Base-by-base conservation (phyloP, 225 moss, liverwort and hornwort species). In the Rhytidiadelphus loreus region DNA sequence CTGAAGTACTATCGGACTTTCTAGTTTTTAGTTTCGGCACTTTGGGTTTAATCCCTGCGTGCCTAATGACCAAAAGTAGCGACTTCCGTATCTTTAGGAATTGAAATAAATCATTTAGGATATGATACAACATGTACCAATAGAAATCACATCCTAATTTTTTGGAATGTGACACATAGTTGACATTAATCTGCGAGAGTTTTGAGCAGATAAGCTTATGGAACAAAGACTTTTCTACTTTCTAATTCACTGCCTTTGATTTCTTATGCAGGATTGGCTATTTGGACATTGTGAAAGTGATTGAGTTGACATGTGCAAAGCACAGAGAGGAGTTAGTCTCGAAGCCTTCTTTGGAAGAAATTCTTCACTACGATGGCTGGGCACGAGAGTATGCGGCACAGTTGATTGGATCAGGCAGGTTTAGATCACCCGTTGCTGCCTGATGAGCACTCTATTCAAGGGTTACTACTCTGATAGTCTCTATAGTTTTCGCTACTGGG, bases 261-360 rank as follows among this genome's bases (percentile, higher is more conserved):
- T 72, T 61, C 23, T 41, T 53, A 71, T 86, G 92, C 95, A 98
- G 98, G 91, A 96, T 98, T 92, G 94, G 95, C 46, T 98, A 97
- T 87, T 88, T 98, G 90, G 98, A 98, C 86, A 96, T 98, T 26
- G 94, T 96, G 68, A 97, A 94, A 85, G 95, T 98, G 33, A 96
- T 97, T 30, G 98, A 98, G 73, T 87, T 92, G 89, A 96, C 98
- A 2, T 98, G 98, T 79, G 96, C 94, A 70, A 96, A 96, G 92
- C 98, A 98, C 83, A 92, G 95, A 72, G 93, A 96, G 63, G 98
- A 98, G 85, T 83, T 98, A 75, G 98, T 97, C 29, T 37, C 83
- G n/a, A 85, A 75, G 64, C 98, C 98, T 71, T 95, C 95, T 14
- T 89, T 98, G 81, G 97, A 98, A 86, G 98, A 98, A 9, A 98